These are phyloP conservation scores for Sporothrix brasiliensis DNA, from an alignment of 2,329 filamentous ascomycete genomes.

Conservation along the genomic window DNA sequence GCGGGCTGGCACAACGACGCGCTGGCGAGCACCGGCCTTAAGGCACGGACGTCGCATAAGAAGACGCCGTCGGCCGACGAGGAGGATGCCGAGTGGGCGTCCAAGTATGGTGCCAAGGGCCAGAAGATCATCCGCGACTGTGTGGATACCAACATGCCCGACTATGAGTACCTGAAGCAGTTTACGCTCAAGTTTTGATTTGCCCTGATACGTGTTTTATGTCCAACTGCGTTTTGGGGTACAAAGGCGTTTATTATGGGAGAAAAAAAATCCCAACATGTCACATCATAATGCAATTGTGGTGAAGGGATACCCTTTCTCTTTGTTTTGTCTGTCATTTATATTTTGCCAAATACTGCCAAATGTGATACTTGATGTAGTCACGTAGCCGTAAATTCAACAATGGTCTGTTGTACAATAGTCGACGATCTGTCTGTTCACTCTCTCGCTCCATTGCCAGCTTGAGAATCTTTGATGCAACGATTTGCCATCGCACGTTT, in stretches of 20 bases:
- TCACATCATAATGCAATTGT: background rate
- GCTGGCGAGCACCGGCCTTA: slow-evolving; percentile 76
- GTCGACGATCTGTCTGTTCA: background rate
- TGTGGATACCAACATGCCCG: slow-evolving; percentile 69
- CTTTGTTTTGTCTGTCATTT: background rate
- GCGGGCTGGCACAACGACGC: slow-evolving; percentile 96
- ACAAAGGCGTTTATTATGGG: slow-evolving; percentile 2
- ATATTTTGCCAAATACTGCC: background rate
- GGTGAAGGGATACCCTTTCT: background rate
- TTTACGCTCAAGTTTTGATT: slow-evolving; percentile 67
- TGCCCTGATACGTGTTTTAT: background rate
- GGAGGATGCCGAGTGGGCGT: slow-evolving; percentile 70
- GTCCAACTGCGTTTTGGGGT: background rate
- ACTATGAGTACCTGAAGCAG: slow-evolving; percentile 81
- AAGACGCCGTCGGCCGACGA: slow-evolving; percentile 52
- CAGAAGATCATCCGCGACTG: slow-evolving; percentile 69
- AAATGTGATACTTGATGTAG: background rate
- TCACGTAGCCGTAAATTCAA: background rate
- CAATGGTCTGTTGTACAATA: slow-evolving; percentile 14
- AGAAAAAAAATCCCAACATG: background rate
- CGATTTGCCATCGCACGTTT: background rate
- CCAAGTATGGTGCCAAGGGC: slow-evolving; percentile 73
- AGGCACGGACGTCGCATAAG: slow-evolving; percentile 66
- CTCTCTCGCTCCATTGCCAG: background rate
- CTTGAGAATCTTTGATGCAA: background rate